A percentile compares a stretch with the other conserved stretches of the same genome.
These are phyloP conservation scores for Talaromyces sp. DNA, from an alignment of 2,329 filamentous ascomycete species.

Conservation along the genomic window DNA sequence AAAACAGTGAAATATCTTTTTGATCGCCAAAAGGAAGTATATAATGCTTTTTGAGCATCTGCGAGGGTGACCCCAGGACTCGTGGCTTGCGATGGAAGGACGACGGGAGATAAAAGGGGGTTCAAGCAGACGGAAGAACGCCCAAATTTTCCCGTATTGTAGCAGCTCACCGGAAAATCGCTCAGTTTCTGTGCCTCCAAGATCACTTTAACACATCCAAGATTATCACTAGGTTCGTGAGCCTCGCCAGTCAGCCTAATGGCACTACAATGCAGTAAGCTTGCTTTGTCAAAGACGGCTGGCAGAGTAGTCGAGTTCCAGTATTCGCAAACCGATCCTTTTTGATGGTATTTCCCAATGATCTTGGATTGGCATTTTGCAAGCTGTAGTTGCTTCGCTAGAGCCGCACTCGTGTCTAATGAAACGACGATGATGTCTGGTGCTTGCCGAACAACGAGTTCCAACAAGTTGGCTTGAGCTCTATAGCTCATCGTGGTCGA, in stretches of 20 bases:
- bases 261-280: conserved; percentile 4
- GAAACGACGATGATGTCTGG: conserved; percentile 16
- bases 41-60: conserved; percentile 65
- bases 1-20: conserved; percentile 72
- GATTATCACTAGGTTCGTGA: not conserved
- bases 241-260: conserved; percentile 16
- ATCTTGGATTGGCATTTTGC: conserved; percentile 12
- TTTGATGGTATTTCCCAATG: conserved; percentile 15
- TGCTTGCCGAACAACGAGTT: conserved; percentile 14
- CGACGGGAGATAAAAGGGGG: conserved; percentile 61
- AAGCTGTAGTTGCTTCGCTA: conserved; percentile 5
- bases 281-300: conserved; percentile 12
- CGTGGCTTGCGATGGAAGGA: conserved; percentile 50
- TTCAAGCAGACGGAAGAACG: conserved; percentile 67
- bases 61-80: conserved; percentile 56
- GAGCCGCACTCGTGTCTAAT: not conserved
- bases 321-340: conserved; percentile 3
- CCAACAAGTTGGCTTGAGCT: conserved; percentile 9
- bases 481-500: not conserved
- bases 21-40: conserved; percentile 65
- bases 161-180: conserved; percentile 58
- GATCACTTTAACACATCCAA: conserved; percentile 44
- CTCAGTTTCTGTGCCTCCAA: conserved; percentile 59
- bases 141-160: conserved; percentile 64
- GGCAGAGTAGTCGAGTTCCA: conserved; percentile 6